Conservation (phyloP, 805 yeast species). For the Myxozyma nipponensis region DNA sequence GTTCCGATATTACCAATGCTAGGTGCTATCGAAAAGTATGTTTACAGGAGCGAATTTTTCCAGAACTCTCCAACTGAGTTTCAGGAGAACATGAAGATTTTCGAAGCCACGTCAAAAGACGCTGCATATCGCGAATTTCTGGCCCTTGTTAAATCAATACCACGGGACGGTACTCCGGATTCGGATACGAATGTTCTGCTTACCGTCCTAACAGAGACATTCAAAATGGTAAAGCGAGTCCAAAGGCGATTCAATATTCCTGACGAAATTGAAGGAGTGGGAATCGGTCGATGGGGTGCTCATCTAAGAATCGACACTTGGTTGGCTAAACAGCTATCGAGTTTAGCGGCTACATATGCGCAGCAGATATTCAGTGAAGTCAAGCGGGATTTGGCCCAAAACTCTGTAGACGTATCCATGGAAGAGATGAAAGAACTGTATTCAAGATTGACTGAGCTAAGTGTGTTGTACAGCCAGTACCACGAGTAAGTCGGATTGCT, state of each 20-base stretch:
- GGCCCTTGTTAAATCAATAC: not conserved
- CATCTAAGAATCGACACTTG: slow-evolving; percentile 4
- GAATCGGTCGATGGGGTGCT: slow-evolving; percentile 11
- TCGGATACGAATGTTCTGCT: slow-evolving; percentile 1
- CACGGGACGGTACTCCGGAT: not conserved
- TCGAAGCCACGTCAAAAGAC: slow-evolving; percentile 1
- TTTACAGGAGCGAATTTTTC: slow-evolving; percentile 10
- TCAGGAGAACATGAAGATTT: not conserved
- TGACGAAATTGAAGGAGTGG: not conserved
- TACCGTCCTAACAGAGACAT: slow-evolving; percentile 1
- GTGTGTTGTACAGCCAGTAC: slow-evolving; percentile 47
- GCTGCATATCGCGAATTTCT: not conserved
- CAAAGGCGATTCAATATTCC: slow-evolving; percentile 7
- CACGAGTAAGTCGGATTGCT: slow-evolving; percentile 35
- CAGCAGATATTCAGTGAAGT: slow-evolving; percentile 12
- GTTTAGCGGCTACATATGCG: slow-evolving; percentile 4
- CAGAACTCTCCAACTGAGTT: slow-evolving; percentile 10
- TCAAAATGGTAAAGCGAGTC: not conserved
- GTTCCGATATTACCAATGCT: not conserved
- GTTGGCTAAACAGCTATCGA: slow-evolving; percentile 7
- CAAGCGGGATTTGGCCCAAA: slow-evolving; percentile 19
- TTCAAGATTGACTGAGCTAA: slow-evolving; percentile 49
- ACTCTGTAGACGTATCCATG: slow-evolving; percentile 38
- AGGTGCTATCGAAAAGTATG: slow-evolving; percentile 10
- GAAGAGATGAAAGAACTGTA: slow-evolving; percentile 59